Conservation (phyloP, 2,329 filamentous ascomycete genomes). For the Elsinoe fawcettii region DNA sequence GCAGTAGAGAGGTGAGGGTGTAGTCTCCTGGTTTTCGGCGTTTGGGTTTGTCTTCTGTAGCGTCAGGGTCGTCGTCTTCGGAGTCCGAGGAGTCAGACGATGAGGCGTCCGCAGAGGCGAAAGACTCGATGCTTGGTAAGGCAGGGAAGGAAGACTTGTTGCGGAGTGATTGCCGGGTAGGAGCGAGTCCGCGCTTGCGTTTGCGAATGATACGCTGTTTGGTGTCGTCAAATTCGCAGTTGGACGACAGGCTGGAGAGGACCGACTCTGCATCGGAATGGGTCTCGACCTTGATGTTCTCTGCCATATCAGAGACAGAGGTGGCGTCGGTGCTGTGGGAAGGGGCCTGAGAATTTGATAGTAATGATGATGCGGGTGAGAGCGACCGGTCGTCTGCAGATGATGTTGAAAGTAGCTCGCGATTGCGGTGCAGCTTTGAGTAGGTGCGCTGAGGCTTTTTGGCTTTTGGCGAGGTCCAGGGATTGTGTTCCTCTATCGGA, state of each 20-base stretch:
- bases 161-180: conserved; percentile 18
- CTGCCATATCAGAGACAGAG: conserved; percentile 16
- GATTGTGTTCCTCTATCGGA: neutral
- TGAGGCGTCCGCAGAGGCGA: neutral
- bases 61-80: conserved; percentile 16
- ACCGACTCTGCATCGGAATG: conserved; percentile 25
- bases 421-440: conserved; percentile 7
- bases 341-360: conserved; percentile 16
- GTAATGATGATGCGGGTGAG: conserved; percentile 17
- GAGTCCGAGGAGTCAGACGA: conserved; percentile 14
- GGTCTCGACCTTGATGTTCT: conserved; percentile 13
- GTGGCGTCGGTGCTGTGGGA: conserved; percentile 17
- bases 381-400: conserved; percentile 14
- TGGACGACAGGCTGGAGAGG: conserved; percentile 34
- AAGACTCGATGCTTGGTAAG: conserved; percentile 25
- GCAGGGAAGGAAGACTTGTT: conserved; percentile 17
- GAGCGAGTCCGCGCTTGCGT: conserved; percentile 22
- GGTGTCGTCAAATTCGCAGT: conserved; percentile 33
- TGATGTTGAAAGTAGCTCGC: conserved; percentile 10
- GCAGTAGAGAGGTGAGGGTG: conserved; percentile 66
- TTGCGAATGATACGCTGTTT: conserved; percentile 31
- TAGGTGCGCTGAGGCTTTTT: neutral
- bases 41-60: conserved; percentile 22
- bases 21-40: conserved; percentile 51
- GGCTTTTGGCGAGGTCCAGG: neutral